These are phyloP conservation scores for Melampsora larici-populina DNA, from an alignment of 1,284 basidiomycete genomes.

Conservation along the genomic window DNA sequence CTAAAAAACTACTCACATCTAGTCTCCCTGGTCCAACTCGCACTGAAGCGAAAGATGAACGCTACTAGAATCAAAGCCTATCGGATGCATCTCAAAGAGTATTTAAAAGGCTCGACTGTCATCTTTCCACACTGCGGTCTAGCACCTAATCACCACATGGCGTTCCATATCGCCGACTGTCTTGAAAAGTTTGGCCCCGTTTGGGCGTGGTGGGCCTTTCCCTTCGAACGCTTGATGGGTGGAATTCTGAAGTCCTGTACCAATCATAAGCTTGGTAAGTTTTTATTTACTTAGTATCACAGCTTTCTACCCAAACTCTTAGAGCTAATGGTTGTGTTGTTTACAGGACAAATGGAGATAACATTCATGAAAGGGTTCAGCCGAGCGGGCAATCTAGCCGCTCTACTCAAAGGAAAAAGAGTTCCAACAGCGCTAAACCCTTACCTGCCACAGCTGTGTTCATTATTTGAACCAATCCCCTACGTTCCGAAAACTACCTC, in stretches of 20 bases:
- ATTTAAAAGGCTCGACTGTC: neutral
- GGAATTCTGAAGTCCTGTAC: neutral
- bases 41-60: constrained; percentile 5
- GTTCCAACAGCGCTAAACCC: too few species aligned
- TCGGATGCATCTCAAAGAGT: neutral
- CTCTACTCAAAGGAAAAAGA: too few species aligned
- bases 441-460: too few species aligned
- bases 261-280: constrained; percentile 2
- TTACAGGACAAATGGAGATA: neutral
- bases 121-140: neutral
- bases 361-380: neutral
- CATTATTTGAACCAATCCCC: too few species aligned
- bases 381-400: neutral
- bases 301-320: too few species aligned
- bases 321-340: neutral
- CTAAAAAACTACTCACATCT: constrained; percentile 19
- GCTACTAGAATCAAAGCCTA: neutral
- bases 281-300: neutral
- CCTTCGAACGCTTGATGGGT: constrained; percentile 7
- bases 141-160: constrained; percentile 13
- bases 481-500: too few species aligned
- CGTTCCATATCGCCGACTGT: constrained; percentile 6
- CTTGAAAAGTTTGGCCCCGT: too few species aligned
- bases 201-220: constrained; percentile 20
- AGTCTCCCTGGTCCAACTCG: neutral